Base-by-base conservation (phyloP, 805 yeast species). In the Kuraishia molischiana region DNA sequence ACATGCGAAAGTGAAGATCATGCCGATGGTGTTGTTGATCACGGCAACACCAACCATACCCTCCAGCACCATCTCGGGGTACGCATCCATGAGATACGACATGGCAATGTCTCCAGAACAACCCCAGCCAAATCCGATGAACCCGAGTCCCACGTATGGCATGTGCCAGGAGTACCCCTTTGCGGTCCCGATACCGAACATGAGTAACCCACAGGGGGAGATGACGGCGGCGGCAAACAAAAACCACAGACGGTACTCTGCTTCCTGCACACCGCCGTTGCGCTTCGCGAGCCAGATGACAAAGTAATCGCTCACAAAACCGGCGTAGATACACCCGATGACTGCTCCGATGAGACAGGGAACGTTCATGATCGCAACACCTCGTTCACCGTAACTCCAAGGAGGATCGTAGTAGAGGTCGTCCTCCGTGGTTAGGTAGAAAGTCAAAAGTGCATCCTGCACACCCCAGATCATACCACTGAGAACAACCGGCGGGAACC, bases 311-410 rank as follows among this genome's bases (percentile, higher is more conserved):
- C 78, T 69, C 19, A 76, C 34, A n/a, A 71, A 55, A 36, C 85
- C 85, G 3, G 85, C 81, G 45, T 75, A 73, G 24, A 76, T 48
- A 60, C 84, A 77, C 2, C 85, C 85, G 38, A 78, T 62, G 5
- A 74, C 56, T 1, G 84, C 77, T 19, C 85, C 85, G 24, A 77
- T 66, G 31, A 78, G 54, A 32, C 79, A 69, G 1, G 90, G 87
- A n/a, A 82, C 64, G 48, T 81, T 79, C 87, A 82, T 79, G 34
- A 80, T 52, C 0, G 85, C 89, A n/a, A 83, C 83, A 29, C 74
- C 78, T 2, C 68, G 62, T 42, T 69, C 69, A 13, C 76, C 62
- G 50, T 75, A 80, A 55, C 76, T 75, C 65, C 74, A 83, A 6
- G 90, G 90, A 0, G 67, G 64, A 37, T 65, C 74, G 36, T 72